Evolutionary conservation across 2,329 filamentous ascomycete genomes (phyloP).

Genomic region (Aspergillus novofumigatus): DNA sequence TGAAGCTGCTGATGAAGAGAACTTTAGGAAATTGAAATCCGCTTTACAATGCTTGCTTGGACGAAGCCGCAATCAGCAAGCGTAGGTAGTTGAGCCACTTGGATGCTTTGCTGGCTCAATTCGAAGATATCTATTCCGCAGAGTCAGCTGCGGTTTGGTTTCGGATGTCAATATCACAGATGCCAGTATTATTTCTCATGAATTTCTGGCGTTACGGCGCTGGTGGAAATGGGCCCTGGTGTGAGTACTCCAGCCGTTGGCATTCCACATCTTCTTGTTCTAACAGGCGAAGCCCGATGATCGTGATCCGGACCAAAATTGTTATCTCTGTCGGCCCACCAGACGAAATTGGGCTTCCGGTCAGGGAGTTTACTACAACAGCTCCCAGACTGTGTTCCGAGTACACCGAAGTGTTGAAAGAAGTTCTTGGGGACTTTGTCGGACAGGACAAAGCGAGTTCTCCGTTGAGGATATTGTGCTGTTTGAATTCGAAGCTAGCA

Average conservation of each 20-base stretch:
- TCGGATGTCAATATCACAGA: conserved; percentile 29
- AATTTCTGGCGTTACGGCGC: conserved; percentile 33
- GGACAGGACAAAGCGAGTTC: conserved; percentile 23
- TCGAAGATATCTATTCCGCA: conserved; percentile 46
- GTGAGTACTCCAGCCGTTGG: conserved; percentile 21
- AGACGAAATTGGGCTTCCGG: conserved; percentile 53
- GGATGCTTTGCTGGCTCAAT: conserved; percentile 50
- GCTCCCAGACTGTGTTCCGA: conserved; percentile 49
- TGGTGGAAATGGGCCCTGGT: conserved; percentile 30
- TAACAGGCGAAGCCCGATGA: conserved; percentile 42
- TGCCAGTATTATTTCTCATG: conserved; percentile 34
- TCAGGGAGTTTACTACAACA: conserved; percentile 59
- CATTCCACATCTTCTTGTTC: background rate
- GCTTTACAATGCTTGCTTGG: conserved; percentile 64
- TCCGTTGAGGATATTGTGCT: conserved; percentile 45
- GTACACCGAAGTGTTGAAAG: conserved; percentile 47
- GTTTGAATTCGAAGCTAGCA: conserved; percentile 59
- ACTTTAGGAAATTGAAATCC: conserved; percentile 62
- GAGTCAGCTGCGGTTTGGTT: conserved; percentile 21
- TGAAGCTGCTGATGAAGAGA: conserved; percentile 36
- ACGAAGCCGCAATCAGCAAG: conserved; percentile 55
- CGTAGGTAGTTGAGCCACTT: conserved; percentile 57
- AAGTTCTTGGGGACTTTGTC: conserved; percentile 40
- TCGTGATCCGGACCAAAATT: conserved; percentile 52
- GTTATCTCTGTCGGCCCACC: conserved; percentile 46